Conservation (phyloP, 1,284 basidiomycete genomes). For the Ustilago tritici region DNA sequence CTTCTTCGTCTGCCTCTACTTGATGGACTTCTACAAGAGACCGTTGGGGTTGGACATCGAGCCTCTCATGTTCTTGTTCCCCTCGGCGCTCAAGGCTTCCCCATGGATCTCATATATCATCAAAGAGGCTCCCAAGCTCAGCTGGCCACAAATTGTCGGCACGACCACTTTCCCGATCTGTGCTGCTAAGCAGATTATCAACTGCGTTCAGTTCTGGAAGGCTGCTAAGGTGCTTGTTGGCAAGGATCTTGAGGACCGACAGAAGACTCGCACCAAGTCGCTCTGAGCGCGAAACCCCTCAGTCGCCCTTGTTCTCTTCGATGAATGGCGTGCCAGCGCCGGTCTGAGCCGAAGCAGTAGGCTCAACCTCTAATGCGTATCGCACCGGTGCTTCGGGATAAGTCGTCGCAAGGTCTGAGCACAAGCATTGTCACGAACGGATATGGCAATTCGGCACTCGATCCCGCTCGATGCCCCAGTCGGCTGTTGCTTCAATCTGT, state of each 20-base stretch:
- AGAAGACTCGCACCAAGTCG: constrained; percentile 39
- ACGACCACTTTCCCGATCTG: constrained; percentile 79
- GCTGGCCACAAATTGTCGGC: constrained; percentile 86
- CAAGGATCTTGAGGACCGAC: constrained; percentile 60
- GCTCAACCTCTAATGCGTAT: neutral
- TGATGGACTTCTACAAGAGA: constrained; percentile 82
- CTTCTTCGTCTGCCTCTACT: constrained; percentile 95
- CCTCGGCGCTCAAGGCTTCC: constrained; percentile 36
- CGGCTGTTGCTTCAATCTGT: neutral
- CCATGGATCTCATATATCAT: constrained; percentile 44
- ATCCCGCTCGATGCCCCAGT: neutral
- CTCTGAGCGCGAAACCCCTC: constrained; percentile 10
- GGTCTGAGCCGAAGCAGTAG: neutral
- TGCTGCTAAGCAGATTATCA: constrained; percentile 90
- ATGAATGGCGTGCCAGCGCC: neutral
- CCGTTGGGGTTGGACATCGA: constrained; percentile 60
- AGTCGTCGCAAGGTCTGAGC: neutral
- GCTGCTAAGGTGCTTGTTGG: constrained; percentile 83
- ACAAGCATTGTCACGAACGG: neutral
- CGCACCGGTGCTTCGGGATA: neutral
- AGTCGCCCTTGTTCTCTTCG: no score
- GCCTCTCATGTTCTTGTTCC: constrained; percentile 47
- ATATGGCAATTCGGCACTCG: neutral
- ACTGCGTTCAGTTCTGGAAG: constrained; percentile 97
- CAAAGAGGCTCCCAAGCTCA: constrained; percentile 72